phyloP scores from a whole-genome alignment of 345 rosid species.

The Reutealis trisperma region DNA sequence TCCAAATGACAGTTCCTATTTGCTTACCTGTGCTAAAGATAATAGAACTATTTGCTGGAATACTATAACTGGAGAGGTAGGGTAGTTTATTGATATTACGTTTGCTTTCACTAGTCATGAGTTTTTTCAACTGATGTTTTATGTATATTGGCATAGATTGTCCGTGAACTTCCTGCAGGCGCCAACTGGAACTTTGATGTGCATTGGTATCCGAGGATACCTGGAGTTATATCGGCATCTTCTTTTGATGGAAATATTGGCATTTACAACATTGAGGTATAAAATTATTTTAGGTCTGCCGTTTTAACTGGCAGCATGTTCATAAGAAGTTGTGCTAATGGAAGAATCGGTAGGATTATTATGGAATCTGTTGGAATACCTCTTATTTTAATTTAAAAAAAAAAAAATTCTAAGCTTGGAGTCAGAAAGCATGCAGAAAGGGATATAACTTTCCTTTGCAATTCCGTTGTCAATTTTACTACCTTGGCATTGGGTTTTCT shows the following conservation, averaged over 20 bases:
- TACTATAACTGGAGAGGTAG: slow-evolving; percentile 83
- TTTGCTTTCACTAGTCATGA: not conserved
- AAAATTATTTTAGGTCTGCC: not conserved
- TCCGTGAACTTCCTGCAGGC: slow-evolving; percentile 88
- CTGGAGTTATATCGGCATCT: slow-evolving; percentile 95
- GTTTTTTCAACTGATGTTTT: not conserved
- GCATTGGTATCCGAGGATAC: slow-evolving; percentile 96
- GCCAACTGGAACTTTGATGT: slow-evolving; percentile 98
- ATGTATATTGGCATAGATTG: slow-evolving; percentile 53
- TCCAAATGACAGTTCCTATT: slow-evolving; percentile 87
- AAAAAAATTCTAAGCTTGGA: not conserved
- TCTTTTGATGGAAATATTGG: slow-evolving; percentile 98
- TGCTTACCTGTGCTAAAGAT: slow-evolving; percentile 97
- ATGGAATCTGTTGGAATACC: not conserved
- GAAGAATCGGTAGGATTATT: not conserved
- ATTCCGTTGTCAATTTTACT: too few relatives aligned
- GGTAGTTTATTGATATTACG: slow-evolving; percentile 16
- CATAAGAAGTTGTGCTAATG: not conserved
- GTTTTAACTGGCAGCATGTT: not conserved
- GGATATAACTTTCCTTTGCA: not conserved
- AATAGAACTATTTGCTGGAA: slow-evolving; percentile 99
- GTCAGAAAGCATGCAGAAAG: not conserved
- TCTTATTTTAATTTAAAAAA: not conserved
- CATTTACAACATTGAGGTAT: slow-evolving; percentile 93
- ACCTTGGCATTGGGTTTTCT: not conserved